A percentile compares a stretch with the other conserved stretches of the same genome.
phyloP scores from a whole-genome alignment of 768 basidiomycete species.

The Naganishia vaughanmartiniae region DNA sequence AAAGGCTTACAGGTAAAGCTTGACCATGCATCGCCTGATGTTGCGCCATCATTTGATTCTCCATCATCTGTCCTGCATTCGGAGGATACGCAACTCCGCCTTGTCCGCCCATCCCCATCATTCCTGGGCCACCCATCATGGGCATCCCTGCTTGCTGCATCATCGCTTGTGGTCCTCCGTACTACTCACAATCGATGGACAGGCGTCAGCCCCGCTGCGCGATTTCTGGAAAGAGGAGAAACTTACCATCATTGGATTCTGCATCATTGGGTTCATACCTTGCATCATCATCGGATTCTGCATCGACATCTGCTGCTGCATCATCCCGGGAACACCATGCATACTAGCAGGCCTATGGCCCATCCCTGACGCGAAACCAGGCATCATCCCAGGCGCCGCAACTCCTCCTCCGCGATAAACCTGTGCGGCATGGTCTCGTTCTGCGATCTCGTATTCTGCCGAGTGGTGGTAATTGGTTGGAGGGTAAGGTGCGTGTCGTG shows the following conservation, averaged over 20 bases:
- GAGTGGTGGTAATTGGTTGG: neutral
- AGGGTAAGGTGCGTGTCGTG: neutral
- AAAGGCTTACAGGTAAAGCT: constrained; percentile 17
- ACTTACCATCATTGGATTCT: constrained; percentile 16
- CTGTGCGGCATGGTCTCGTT: too few relatives aligned
- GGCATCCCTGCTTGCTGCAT: neutral
- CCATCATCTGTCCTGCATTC: constrained; percentile 21
- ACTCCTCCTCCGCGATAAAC: neutral
- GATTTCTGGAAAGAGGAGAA: too few relatives aligned
- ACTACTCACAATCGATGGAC: neutral
- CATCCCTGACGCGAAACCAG: neutral
- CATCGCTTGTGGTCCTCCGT: neutral
- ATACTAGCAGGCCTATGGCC: neutral
- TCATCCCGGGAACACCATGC: neutral
- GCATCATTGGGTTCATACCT: neutral
- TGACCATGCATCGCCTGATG: constrained; percentile 24
- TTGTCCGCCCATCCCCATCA: neutral
- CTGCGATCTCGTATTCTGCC: neutral
- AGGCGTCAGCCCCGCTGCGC: too few relatives aligned
- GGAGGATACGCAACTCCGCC: neutral
- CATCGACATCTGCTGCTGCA: constrained; percentile 8
- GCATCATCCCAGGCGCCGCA: constrained; percentile 11
- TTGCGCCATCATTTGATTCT: constrained; percentile 29
- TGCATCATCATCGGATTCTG: constrained; percentile 20
- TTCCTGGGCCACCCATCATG: neutral